Percentiles rank a stretch among this genome's conserved stretches.
Conservation (phyloP, 169 alveolate genomes). For the Perkinsus olseni region DNA sequence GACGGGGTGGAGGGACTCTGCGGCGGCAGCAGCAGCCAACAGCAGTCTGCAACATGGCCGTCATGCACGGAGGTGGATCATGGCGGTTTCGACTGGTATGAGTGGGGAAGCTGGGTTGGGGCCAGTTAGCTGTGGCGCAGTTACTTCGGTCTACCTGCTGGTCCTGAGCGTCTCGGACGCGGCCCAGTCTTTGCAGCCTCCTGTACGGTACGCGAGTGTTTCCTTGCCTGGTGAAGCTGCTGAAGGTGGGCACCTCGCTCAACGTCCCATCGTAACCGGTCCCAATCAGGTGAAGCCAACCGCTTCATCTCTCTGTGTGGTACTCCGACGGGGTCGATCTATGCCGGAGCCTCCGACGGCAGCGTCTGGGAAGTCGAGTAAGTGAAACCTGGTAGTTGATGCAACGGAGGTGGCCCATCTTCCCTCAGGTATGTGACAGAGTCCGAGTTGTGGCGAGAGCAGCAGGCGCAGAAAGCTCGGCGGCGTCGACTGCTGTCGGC, state of each 20-base stretch:
- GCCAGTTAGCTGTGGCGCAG: not conserved
- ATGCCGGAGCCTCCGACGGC: not conserved
- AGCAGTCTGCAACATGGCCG: not conserved
- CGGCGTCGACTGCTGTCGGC: not conserved
- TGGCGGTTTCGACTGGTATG: not conserved
- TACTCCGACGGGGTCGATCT: not conserved
- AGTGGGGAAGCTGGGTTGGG: not conserved
- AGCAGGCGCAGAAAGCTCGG: not conserved
- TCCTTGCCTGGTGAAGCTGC: not conserved
- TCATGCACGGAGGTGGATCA: not conserved
- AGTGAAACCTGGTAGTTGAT: not conserved
- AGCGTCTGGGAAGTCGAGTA: not conserved
- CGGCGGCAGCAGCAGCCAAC: not conserved
- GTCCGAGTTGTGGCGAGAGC: not conserved
- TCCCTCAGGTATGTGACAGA: not conserved
- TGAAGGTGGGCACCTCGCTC: not conserved
- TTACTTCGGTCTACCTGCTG: not conserved
- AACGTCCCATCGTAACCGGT: not conserved
- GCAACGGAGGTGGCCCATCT: not conserved
- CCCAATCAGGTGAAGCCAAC: not conserved
- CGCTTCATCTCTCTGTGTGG: not conserved
- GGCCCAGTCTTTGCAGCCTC: not conserved
- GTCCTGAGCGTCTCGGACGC: not conserved
- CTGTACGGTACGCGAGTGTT: not conserved
- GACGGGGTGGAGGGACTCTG: not conserved